Conservation (phyloP, 2,329 filamentous ascomycete genomes). For the Phaeosphaeriaceae sp. region DNA sequence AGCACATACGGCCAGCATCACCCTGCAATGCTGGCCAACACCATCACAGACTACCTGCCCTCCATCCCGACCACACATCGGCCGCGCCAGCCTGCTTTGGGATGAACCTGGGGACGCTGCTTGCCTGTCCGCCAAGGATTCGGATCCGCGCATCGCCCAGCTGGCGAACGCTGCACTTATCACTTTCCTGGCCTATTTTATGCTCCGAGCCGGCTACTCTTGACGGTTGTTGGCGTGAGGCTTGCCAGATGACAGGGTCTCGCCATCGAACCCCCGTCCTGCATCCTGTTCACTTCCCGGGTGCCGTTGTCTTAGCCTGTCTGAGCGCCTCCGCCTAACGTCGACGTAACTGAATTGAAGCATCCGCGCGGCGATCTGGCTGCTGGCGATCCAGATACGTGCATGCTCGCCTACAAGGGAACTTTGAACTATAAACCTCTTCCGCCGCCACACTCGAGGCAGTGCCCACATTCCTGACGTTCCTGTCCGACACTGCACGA, state of each 20-base stretch:
- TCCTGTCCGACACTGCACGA: constrained; percentile 47
- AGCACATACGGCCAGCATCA: constrained; percentile 23
- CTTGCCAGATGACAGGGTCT: constrained; percentile 36
- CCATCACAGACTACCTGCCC: constrained; percentile 14
- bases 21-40: constrained; percentile 19
- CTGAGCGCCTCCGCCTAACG: constrained; percentile 46
- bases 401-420: constrained; percentile 40
- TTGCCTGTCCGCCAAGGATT: constrained; percentile 31
- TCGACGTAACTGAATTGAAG: constrained; percentile 45
- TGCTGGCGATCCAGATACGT: constrained; percentile 50
- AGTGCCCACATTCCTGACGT: constrained; percentile 49
- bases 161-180: constrained; percentile 26
- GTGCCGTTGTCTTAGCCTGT: constrained; percentile 39
- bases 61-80: constrained; percentile 18
- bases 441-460: constrained; percentile 47
- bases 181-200: constrained; percentile 32
- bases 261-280: constrained; percentile 35
- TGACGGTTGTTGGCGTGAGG: constrained; percentile 39
- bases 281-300: constrained; percentile 37
- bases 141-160: constrained; percentile 34
- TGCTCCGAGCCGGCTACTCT: constrained; percentile 37
- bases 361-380: constrained; percentile 44
- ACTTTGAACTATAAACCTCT: constrained; percentile 46
- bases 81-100: constrained; percentile 22
- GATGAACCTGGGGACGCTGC: constrained; percentile 26